Evolutionary conservation across 768 basidiomycete genomes (phyloP).

Genomic region (Auricularia auricula-judae): DNA sequence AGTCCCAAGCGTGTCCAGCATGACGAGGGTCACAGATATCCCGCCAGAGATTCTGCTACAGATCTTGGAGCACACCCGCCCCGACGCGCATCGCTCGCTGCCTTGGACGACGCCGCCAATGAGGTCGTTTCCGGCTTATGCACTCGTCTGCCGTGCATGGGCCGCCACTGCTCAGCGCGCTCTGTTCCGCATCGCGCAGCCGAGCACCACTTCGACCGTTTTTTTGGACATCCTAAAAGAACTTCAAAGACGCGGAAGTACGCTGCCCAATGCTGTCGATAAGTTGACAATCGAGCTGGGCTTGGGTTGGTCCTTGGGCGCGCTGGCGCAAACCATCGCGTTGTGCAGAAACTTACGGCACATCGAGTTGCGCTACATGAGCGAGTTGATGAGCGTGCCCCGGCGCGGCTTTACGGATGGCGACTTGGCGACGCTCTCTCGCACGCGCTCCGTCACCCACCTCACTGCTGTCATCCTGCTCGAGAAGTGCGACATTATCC

Average conservation of each 20-base stretch:
- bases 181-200: background rate
- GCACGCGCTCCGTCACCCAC: background rate
- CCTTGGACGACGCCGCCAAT: background rate
- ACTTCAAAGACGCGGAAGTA: background rate
- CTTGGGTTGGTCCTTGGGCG: background rate
- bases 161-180: background rate
- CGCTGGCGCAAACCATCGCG: background rate
- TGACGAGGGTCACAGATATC: background rate
- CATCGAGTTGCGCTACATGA: too few species aligned
- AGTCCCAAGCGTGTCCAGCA: too few species aligned
- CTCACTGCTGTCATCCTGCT: background rate
- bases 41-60: background rate
- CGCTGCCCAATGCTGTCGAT: background rate
- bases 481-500: background rate
- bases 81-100: background rate
- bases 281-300: background rate
- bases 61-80: background rate
- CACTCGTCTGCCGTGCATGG: background rate
- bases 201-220: background rate
- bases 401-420: background rate
- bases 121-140: background rate
- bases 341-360: background rate
- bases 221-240: background rate
- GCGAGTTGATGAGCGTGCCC: too few species aligned
- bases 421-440: background rate